phyloP scores from a whole-genome alignment of 1,284 basidiomycete genomes.

The Pulchroboletus neoregius region DNA sequence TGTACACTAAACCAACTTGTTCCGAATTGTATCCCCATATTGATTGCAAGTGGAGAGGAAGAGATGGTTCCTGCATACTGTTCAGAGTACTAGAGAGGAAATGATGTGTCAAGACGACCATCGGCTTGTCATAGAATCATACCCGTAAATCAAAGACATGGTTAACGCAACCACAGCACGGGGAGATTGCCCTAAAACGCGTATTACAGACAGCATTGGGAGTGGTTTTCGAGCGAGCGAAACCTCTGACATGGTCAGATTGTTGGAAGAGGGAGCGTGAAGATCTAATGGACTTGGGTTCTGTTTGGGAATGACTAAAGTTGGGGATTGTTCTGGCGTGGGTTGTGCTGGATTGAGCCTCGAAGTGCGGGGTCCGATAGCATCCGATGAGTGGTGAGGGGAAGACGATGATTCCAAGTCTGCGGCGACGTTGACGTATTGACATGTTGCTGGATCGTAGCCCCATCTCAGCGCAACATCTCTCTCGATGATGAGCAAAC shows the following conservation, averaged over 20 bases:
- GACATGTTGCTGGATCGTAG: conserved; percentile 40
- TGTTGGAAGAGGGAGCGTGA: background rate
- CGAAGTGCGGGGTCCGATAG: background rate
- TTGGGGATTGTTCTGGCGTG: background rate
- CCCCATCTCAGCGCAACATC: conserved; percentile 54
- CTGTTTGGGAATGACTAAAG: background rate
- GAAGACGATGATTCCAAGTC: conserved; percentile 9
- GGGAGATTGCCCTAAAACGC: conserved; percentile 46
- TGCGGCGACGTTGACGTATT: conserved; percentile 6
- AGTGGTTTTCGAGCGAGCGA: conserved; percentile 31
- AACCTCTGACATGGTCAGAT: conserved; percentile 11
- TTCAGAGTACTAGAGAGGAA: conserved; percentile 45
- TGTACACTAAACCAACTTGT: conserved; percentile 67
- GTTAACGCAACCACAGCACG: conserved; percentile 53
- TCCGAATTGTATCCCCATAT: conserved; percentile 58
- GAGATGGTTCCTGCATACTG: conserved; percentile 56
- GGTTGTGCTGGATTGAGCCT: background rate
- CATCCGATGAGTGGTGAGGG: background rate
- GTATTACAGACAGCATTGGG: conserved; percentile 42
- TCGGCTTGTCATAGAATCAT: conserved; percentile 16
- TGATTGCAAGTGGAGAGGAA: conserved; percentile 61
- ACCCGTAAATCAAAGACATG: conserved; percentile 62
- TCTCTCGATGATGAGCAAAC: conserved; percentile 61
- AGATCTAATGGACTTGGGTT: background rate
- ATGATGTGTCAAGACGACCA: background rate